Base-by-base conservation (phyloP, 306 rosid species). In the Cucumis hystrix region DNA sequence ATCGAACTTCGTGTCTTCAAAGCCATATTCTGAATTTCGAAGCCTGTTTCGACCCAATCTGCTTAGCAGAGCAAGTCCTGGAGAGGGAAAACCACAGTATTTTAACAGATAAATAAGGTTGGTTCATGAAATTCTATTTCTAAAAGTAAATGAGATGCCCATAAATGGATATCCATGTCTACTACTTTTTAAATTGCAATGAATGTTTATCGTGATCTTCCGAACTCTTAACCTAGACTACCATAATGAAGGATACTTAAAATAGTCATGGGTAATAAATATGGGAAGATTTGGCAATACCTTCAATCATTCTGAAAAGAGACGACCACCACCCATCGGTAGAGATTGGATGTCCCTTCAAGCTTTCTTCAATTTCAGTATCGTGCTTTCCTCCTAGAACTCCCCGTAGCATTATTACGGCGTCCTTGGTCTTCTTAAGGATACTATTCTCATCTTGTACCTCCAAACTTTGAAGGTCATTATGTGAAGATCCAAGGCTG, bases 301-400 rank as follows among this genome's bases (percentile, higher is more conserved):
- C 98, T 88, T 94, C 98, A 78, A 91, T 83, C 92, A 92, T 89
- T 83, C 84, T 85, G 88, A 89, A 94, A 57, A 94, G 90, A 15
- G 98, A 78, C 77, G 86, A 92, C 96, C 89, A 94, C 83, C 93
- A 86, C 74, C 96, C 93, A 81, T 71, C 89, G 79, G 86, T 79
- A 21, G 89, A 83, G 55, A 83, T 52, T 81, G 88, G 91, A 70
- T 85, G 80, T 61, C 35, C 83, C 59, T 77, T 74, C 35, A 93
- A 78, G 18, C 85, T 74, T 84, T 89, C 88, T 55, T 91, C 91
- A 76, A 95, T 95, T 58, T 67, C 91, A 78, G 85, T 82, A 71
- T 92, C 89, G 79, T 87, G 92, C 81, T 89, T 92, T 80, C 99
- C 95, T 82, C 89, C 97, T 87, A 89, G 80, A 83, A 93, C 93